These are phyloP conservation scores for Neurospora hispaniola DNA, from an alignment of 495 filamentous ascomycete species.

Conservation along the genomic window DNA sequence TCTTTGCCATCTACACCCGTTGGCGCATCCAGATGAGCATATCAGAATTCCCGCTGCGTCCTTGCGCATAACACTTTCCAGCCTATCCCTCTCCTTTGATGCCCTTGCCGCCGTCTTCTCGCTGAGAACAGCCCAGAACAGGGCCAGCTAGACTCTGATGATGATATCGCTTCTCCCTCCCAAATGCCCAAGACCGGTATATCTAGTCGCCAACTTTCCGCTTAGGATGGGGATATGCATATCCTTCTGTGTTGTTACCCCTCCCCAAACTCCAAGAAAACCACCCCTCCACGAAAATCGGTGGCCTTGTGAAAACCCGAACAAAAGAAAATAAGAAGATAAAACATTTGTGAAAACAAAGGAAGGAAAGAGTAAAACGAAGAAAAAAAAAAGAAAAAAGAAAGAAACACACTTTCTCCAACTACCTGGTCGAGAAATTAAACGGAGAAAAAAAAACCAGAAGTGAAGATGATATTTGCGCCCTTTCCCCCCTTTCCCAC, in stretches of 20 bases:
- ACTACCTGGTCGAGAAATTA: neutral
- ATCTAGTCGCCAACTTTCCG: neutral
- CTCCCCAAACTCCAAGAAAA: neutral
- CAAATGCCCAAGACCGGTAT: neutral
- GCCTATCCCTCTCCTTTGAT: neutral
- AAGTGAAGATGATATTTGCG: constrained; percentile 17
- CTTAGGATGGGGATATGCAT: neutral
- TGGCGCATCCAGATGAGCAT: neutral
- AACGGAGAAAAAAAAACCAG: neutral
- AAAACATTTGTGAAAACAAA: neutral
- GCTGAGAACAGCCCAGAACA: neutral
- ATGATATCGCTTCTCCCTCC: neutral
- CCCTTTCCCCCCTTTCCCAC: constrained; percentile 4
- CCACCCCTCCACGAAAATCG: neutral
- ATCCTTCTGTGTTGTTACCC: neutral
- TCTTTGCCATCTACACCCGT: neutral
- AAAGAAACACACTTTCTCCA: neutral
- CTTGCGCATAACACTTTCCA: neutral
- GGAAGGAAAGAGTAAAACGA: neutral
- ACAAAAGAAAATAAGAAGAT: neutral
- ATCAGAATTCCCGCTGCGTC: neutral
- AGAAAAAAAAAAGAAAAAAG: too few relatives aligned
- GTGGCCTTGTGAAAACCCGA: neutral
- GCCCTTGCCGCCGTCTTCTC: neutral
- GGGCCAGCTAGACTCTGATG: neutral